phyloP scores from a whole-genome alignment of 2,329 filamentous ascomycete genomes.

The Ceratocystis cacaofunesta region DNA sequence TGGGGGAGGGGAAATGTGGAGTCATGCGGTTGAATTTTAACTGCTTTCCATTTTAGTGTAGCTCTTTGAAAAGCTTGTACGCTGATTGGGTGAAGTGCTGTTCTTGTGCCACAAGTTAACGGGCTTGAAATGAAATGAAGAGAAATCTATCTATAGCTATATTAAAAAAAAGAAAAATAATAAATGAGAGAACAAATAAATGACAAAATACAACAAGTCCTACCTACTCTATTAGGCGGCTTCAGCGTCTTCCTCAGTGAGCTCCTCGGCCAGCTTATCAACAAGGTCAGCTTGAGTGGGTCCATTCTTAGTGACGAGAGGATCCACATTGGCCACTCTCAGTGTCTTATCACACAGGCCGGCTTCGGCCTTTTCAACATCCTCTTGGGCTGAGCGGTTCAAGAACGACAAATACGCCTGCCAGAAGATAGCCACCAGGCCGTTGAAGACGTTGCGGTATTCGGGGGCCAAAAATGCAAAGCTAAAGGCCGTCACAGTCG shows the following conservation, averaged over 20 bases:
- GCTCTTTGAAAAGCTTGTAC: neutral
- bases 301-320: neutral
- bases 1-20: conserved; percentile 7
- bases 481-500: conserved; percentile 68
- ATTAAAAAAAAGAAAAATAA: neutral
- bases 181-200: neutral
- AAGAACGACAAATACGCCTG: conserved; percentile 78
- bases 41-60: neutral
- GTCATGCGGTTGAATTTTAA: neutral
- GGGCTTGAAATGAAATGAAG: neutral
- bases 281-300: neutral
- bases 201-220: neutral
- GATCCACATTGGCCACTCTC: neutral
- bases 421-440: conserved; percentile 72
- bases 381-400: conserved; percentile 56
- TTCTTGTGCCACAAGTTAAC: neutral
- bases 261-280: neutral
- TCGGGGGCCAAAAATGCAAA: conserved; percentile 72
- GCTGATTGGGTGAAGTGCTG: neutral
- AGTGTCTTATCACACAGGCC: neutral
- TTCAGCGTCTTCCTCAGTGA: neutral
- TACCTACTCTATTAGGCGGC: neutral
- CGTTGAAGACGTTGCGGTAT: conserved; percentile 67
- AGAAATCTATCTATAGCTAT: neutral
- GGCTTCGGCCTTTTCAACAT: conserved; percentile 14